Conservation (phyloP, 495 filamentous ascomycete genomes). For the Podospora didyma region DNA sequence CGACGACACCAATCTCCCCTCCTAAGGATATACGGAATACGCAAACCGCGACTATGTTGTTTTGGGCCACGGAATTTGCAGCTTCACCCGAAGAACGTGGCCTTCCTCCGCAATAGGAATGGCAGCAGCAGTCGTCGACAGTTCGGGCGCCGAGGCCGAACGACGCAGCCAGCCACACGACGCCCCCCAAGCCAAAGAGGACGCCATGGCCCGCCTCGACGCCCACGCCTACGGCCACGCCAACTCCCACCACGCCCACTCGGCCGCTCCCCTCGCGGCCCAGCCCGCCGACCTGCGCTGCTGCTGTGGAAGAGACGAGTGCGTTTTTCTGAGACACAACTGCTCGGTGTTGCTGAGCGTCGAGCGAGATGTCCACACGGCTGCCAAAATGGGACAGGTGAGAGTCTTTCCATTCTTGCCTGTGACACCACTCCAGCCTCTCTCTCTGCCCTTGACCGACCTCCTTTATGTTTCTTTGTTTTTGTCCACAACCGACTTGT, state of each 20-base stretch:
- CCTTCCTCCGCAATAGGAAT: constrained; percentile 23
- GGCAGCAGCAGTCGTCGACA: constrained; percentile 23
- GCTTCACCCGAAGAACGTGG: not conserved
- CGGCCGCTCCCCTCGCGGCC: not conserved
- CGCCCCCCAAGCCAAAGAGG: constrained; percentile 10
- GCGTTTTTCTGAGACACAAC: constrained; percentile 75
- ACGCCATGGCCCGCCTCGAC: constrained; percentile 16
- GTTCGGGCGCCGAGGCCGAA: constrained; percentile 4
- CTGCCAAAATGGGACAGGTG: constrained; percentile 87
- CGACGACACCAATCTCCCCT: too few relatives aligned
- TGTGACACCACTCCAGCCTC: not conserved
- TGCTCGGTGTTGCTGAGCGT: constrained; percentile 71
- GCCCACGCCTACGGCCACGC: constrained; percentile 8
- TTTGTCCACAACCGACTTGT: not conserved
- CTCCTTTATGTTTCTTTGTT: constrained; percentile 4
- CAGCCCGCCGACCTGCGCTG: constrained; percentile 43
- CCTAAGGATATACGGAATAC: too few relatives aligned
- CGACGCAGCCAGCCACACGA: constrained; percentile 1
- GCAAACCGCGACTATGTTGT: constrained; percentile 17
- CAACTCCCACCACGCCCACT: too few relatives aligned
- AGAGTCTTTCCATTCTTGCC: constrained; percentile 26
- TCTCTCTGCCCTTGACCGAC: not conserved
- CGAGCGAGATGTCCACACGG: constrained; percentile 80
- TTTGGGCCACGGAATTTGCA: not conserved
- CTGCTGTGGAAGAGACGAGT: constrained; percentile 81